Percentiles rank a stretch among this genome's conserved stretches.
Evolutionary conservation across 495 filamentous ascomycete genomes (phyloP).

Genomic region (Aspergillus campestris): DNA sequence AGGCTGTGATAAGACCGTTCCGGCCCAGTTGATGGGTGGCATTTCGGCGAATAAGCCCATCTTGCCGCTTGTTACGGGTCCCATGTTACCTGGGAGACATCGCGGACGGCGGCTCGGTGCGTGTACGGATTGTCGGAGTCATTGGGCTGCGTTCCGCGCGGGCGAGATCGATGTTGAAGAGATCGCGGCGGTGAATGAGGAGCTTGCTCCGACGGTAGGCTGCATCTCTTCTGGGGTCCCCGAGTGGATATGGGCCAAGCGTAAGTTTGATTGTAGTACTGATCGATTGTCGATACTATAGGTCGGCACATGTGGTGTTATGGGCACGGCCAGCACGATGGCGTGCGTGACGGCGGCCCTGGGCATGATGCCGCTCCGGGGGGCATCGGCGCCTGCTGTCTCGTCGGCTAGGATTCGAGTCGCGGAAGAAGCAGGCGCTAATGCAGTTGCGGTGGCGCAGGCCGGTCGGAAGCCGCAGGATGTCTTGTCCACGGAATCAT

Average conservation of each 20-base stretch:
- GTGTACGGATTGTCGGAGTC: constrained; percentile 59
- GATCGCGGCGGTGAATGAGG: constrained; percentile 56
- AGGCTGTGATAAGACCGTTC: constrained; percentile 63
- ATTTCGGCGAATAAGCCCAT: constrained; percentile 63
- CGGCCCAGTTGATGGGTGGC: constrained; percentile 60
- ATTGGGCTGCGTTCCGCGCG: constrained; percentile 57
- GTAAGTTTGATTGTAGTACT: neutral
- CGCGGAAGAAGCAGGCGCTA: constrained; percentile 53
- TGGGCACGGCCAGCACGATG: constrained; percentile 66
- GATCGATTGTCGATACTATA: constrained; percentile 11
- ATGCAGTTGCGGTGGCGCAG: constrained; percentile 42
- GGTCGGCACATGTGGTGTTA: constrained; percentile 60
- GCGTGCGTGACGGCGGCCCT: constrained; percentile 55
- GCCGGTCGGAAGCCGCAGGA: constrained; percentile 41
- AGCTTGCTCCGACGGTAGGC: constrained; percentile 55
- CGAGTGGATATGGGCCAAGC: no score
- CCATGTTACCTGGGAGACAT: constrained; percentile 60
- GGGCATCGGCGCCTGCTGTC: constrained; percentile 55
- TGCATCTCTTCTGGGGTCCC: neutral
- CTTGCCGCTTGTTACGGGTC: constrained; percentile 53
- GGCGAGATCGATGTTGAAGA: constrained; percentile 56
- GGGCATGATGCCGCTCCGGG: constrained; percentile 54
- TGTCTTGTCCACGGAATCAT: constrained; percentile 51
- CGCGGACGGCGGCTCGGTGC: constrained; percentile 51
- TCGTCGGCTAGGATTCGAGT: constrained; percentile 55